A percentile compares a stretch with the other conserved stretches of the same genome.
phyloP scores from a whole-genome alignment of 1,139 yeast species.

The Tardiomyces blankii region DNA sequence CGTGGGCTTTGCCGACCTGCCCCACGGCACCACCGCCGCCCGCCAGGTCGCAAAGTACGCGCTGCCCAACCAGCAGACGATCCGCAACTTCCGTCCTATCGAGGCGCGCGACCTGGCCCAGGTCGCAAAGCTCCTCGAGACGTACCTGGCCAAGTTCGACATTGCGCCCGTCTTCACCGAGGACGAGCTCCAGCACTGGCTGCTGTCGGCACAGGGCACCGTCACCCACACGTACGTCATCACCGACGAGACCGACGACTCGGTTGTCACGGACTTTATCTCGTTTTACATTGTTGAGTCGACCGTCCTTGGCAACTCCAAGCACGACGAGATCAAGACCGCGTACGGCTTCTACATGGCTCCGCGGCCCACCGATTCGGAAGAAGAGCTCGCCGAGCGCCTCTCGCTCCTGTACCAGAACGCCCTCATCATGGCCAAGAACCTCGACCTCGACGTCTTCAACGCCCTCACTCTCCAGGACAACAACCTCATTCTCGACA shows the following conservation, averaged over 20 bases:
- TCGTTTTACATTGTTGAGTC: slow-evolving; percentile 86
- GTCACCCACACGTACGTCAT: slow-evolving; percentile 77
- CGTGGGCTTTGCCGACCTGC: slow-evolving; percentile 75
- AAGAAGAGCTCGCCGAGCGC: slow-evolving; percentile 40
- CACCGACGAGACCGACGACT: slow-evolving; percentile 30
- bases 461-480: slow-evolving; percentile 89
- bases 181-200: slow-evolving; percentile 77
- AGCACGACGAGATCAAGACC: slow-evolving; percentile 62
- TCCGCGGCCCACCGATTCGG: slow-evolving; percentile 28
- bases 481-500: slow-evolving; percentile 69
- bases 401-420: slow-evolving; percentile 54
- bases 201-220: slow-evolving; percentile 37
- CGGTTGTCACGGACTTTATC: slow-evolving; percentile 73
- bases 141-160: slow-evolving; percentile 61
- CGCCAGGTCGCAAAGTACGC: slow-evolving; percentile 76
- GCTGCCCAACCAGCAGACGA: slow-evolving; percentile 47
- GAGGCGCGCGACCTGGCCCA: slow-evolving; percentile 48
- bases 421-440: slow-evolving; percentile 66
- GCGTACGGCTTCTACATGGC: slow-evolving; percentile 92
- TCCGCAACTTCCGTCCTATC: slow-evolving; percentile 57
- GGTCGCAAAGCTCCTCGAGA: slow-evolving; percentile 46
- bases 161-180: slow-evolving; percentile 56
- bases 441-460: slow-evolving; percentile 69
- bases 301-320: slow-evolving; percentile 60
- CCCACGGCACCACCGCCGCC: slow-evolving; percentile 62